Base-by-base conservation (phyloP, 345 rosid species). In the Syzygium jambos region DNA sequence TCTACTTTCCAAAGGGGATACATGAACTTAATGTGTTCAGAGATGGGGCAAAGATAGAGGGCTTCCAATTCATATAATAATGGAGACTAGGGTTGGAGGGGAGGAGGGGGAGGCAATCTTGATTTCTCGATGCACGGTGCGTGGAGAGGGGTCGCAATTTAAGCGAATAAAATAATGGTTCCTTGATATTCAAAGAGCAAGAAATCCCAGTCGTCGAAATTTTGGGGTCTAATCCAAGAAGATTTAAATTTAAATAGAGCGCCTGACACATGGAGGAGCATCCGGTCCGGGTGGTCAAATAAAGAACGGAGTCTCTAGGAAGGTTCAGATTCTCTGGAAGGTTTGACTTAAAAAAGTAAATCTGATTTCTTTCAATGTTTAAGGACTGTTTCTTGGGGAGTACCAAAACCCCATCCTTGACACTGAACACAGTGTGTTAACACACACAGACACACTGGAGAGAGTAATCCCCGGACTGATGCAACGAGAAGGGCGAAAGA, bases 181-280 rank as follows among this genome's bases (percentile, higher is more conserved):
- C 30, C 65, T 90, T 85, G 85, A 90, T 57, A 77, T 86, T 53
- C 86, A 51, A 51, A 34, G 25, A 53, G 82, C 61, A 87, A 88
- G 89, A 89, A 92, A 88, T 93, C 94, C 94, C 90, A 93, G 93
- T 89, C 89, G 92, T 93, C 91, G 93, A 95, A 95, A 93, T 95
- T 95, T 93, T 93, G 93, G 89, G 90, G 92, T 84, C 51, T 29
- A 56, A 59, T 52, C 52, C 23, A 38, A 34, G 43, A 27, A 52
- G 46, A 43, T 43, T 43, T 43, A 11, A 30, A 51, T 84, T 87
- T 78, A 89, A 88, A 88, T 90, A 94, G 80, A 85, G 87, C 25
- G 86, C 85, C 90, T 90, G 90, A 91, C 92, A 91, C 88, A 68
- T 87, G 86, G 89, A 93, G 97, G 93, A 91, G 93, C 94, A 92